Percentiles rank a stretch among this genome's conserved stretches.
Evolutionary conservation across 2,329 filamentous ascomycete genomes (phyloP).

Genomic region (Penicillium sp.): DNA sequence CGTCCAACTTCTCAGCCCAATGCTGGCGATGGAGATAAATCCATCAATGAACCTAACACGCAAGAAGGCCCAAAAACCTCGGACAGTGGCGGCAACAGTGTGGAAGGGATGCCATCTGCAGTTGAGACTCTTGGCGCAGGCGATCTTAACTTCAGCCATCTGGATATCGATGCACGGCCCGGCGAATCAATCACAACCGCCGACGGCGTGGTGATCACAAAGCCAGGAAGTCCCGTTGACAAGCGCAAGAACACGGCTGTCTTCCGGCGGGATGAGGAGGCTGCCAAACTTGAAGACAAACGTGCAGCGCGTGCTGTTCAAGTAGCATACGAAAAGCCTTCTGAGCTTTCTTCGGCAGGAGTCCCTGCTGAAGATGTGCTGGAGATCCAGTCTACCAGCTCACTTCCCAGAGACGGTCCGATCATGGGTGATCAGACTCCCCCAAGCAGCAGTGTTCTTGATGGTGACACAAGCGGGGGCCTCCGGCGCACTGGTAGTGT

Average conservation of each 20-base stretch:
- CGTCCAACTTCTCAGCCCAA: conserved; percentile 35
- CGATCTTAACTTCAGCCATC: conserved; percentile 82
- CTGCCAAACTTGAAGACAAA: conserved; percentile 58
- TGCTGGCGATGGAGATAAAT: conserved; percentile 33
- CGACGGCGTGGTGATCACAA: conserved; percentile 40
- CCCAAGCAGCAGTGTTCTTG: conserved; percentile 63
- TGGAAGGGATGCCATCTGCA: conserved; percentile 66
- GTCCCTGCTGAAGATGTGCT: conserved; percentile 39
- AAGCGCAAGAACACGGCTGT: conserved; percentile 40
- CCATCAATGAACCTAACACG: conserved; percentile 25
- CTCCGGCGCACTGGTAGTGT: conserved; percentile 67
- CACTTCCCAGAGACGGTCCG: conserved; percentile 27
- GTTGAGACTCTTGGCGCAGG: conserved; percentile 87
- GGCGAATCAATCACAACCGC: conserved; percentile 38
- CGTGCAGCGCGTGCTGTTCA: conserved; percentile 61
- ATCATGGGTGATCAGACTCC: conserved; percentile 62
- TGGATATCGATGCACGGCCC: conserved; percentile 63
- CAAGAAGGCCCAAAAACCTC: conserved; percentile 27
- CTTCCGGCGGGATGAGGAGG: conserved; percentile 50
- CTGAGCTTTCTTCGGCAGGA: conserved; percentile 41
- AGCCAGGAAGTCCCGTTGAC: conserved; percentile 32
- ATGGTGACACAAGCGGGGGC: conserved; percentile 56
- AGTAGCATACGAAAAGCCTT: conserved; percentile 55
- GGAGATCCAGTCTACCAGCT: conserved; percentile 32
- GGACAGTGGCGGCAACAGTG: conserved; percentile 29